These are phyloP conservation scores for Agaricus bisporus DNA, from an alignment of 768 basidiomycete genomes.

Conservation along the genomic window DNA sequence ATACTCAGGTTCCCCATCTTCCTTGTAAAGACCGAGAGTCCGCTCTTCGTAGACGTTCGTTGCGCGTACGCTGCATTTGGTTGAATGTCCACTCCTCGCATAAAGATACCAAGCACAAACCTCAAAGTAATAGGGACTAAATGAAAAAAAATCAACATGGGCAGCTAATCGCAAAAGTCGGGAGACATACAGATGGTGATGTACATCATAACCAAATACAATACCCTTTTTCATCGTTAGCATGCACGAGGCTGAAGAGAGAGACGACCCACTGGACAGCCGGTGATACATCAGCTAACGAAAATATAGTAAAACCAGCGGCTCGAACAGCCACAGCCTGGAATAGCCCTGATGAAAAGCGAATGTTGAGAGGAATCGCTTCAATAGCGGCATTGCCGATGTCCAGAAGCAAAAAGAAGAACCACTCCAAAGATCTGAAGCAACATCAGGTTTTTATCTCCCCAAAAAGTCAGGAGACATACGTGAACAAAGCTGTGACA, in stretches of 20 bases:
- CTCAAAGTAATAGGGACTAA: slow-evolving; percentile 16
- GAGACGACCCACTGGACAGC: slow-evolving; percentile 52
- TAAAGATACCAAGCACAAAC: slow-evolving; percentile 33
- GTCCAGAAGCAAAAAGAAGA: slow-evolving; percentile 20
- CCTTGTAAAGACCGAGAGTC: slow-evolving; percentile 63
- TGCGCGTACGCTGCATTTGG: slow-evolving; percentile 43
- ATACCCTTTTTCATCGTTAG: slow-evolving; percentile 32
- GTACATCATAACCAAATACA: slow-evolving; percentile 79
- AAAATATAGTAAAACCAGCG: slow-evolving; percentile 45
- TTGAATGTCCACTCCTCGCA: too few relatives aligned
- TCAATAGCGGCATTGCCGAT: slow-evolving; percentile 34
- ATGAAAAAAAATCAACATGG: not conserved
- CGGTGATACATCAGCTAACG: slow-evolving; percentile 49
- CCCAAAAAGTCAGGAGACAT: slow-evolving; percentile 10
- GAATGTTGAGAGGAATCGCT: slow-evolving; percentile 29
- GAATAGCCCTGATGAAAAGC: slow-evolving; percentile 41
- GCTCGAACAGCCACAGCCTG: slow-evolving; percentile 49
- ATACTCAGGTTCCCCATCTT: slow-evolving; percentile 28
- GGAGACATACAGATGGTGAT: slow-evolving; percentile 37
- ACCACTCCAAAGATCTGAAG: slow-evolving; percentile 55
- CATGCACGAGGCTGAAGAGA: not conserved
- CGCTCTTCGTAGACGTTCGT: slow-evolving; percentile 70
- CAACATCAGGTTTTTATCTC: not conserved
- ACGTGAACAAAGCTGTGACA: slow-evolving; percentile 53
- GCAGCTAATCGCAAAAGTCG: too few relatives aligned